A percentile compares a stretch with the other conserved stretches of the same genome.
These are phyloP conservation scores for Pythium pyrilobum DNA, from an alignment of 352 stramenopile genomes.

Conservation along the genomic window DNA sequence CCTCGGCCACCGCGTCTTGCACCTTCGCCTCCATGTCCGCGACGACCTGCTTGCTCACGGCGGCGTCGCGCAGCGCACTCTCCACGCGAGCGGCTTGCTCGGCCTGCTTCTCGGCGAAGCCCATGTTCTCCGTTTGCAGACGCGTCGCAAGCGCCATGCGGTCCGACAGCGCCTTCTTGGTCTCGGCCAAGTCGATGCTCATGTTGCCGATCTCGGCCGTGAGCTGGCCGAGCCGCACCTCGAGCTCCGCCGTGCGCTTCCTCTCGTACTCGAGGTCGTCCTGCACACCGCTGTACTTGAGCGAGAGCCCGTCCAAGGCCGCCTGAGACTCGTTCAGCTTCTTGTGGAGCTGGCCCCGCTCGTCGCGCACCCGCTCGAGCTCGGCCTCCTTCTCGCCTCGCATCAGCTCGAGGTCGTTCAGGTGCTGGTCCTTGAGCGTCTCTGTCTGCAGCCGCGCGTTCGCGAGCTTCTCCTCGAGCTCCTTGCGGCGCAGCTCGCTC, in stretches of 20 bases:
- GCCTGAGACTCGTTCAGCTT: slow-evolving; percentile 24
- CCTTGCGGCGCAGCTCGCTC: slow-evolving; percentile 41
- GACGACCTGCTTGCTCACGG: slow-evolving; percentile 33
- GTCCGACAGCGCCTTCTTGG: slow-evolving; percentile 81
- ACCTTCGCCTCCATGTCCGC: slow-evolving; percentile 54
- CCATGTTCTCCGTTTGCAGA: slow-evolving; percentile 83
- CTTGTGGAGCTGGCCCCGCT: slow-evolving; percentile 20
- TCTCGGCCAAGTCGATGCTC: slow-evolving; percentile 69
- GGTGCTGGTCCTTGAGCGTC: slow-evolving; percentile 48
- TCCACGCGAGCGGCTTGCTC: slow-evolving; percentile 77
- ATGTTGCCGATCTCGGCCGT: slow-evolving; percentile 59
- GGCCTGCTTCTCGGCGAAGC: slow-evolving; percentile 69
- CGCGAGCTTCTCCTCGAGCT: slow-evolving; percentile 46
- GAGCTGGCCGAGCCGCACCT: slow-evolving; percentile 41
- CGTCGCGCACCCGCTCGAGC: slow-evolving; percentile 39
- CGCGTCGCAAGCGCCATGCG: slow-evolving; percentile 74
- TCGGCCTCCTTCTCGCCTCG: slow-evolving; percentile 53
- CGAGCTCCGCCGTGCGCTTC: slow-evolving; percentile 37
- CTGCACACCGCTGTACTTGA: slow-evolving; percentile 26
- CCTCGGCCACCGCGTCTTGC: slow-evolving; percentile 42
- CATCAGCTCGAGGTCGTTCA: slow-evolving; percentile 57
- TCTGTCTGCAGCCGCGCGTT: slow-evolving; percentile 46
- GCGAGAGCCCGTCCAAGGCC: slow-evolving; percentile 25
- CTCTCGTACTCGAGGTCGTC: slow-evolving; percentile 31
- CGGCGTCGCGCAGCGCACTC: slow-evolving; percentile 51